A percentile compares a stretch with the other conserved stretches of the same genome.
Conservation (phyloP, 257 asterid species). For the Gentiana straminea region DNA sequence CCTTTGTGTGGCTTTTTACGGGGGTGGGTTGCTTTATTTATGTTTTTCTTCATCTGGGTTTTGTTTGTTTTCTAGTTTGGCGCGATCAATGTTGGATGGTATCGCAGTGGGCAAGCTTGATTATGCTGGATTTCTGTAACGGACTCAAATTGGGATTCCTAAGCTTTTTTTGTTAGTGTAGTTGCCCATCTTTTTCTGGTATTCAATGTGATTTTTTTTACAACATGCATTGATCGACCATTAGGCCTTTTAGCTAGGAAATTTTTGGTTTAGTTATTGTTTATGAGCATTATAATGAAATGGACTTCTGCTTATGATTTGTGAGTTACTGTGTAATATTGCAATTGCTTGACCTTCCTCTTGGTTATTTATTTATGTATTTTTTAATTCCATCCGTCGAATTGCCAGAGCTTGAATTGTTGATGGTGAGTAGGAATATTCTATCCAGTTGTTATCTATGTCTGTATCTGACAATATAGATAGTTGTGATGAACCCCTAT, state of each 20-base stretch:
- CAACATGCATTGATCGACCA: not conserved
- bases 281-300: no score
- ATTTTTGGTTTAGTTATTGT: not conserved
- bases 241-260: not conserved
- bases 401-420: not conserved
- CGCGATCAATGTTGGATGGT: slow-evolving; percentile 16
- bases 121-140: not conserved
- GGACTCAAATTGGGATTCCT: not conserved
- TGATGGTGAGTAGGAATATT: not conserved
- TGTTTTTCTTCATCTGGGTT: slow-evolving; percentile 15
- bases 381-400: no score
- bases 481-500: not conserved
- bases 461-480: not conserved
- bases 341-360: not conserved
- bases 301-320: no score
- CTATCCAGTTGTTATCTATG: no score
- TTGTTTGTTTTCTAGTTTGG: slow-evolving; percentile 16
- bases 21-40: slow-evolving; percentile 8
- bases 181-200: not conserved
- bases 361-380: not conserved
- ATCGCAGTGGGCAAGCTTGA: not conserved
- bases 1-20: slow-evolving; percentile 8
- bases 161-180: no score
- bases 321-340: not conserved
- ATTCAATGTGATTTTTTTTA: not conserved